phyloP scores from a whole-genome alignment of 2,329 filamentous ascomycete genomes.

The Ceratocystis variospora region DNA sequence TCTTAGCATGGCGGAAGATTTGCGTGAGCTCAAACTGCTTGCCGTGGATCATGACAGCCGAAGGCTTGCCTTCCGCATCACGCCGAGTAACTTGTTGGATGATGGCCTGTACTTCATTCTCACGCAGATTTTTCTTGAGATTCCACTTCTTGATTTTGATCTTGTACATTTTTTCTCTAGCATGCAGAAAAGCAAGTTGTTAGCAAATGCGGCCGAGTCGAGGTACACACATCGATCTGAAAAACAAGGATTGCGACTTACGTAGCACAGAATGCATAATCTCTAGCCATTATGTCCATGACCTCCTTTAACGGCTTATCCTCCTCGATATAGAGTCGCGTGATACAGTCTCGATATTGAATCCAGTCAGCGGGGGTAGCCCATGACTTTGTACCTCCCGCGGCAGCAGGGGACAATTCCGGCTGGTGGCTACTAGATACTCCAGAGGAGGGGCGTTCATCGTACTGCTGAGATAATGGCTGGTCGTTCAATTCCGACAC shows the following conservation, averaged over 20 bases:
- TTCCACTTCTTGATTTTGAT: constrained; percentile 20
- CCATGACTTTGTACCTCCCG: constrained; percentile 15
- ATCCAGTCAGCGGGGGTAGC: constrained; percentile 18
- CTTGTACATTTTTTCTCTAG: constrained; percentile 19
- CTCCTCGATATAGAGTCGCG: constrained; percentile 17
- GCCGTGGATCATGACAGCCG: constrained; percentile 16
- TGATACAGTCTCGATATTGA: constrained; percentile 16
- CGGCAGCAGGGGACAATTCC: not conserved
- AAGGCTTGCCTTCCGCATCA: constrained; percentile 16
- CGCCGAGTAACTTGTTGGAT: constrained; percentile 15
- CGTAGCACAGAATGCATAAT: constrained; percentile 17
- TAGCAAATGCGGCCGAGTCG: not conserved
- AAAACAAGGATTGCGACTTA: constrained; percentile 10
- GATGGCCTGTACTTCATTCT: constrained; percentile 18
- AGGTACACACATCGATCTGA: not conserved
- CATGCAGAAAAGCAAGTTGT: not conserved
- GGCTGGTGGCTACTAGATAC: constrained; percentile 13
- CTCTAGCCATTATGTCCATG: constrained; percentile 18
- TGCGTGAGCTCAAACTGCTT: constrained; percentile 17
- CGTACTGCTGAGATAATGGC: constrained; percentile 14
- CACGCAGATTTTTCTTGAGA: constrained; percentile 18
- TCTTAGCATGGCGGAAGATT: constrained; percentile 19
- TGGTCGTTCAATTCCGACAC: constrained; percentile 6
- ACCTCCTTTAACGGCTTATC: constrained; percentile 19
- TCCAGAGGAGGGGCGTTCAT: constrained; percentile 16